Base-by-base conservation (phyloP, 129 eudicot species). In the Tanacetum coccineum region DNA sequence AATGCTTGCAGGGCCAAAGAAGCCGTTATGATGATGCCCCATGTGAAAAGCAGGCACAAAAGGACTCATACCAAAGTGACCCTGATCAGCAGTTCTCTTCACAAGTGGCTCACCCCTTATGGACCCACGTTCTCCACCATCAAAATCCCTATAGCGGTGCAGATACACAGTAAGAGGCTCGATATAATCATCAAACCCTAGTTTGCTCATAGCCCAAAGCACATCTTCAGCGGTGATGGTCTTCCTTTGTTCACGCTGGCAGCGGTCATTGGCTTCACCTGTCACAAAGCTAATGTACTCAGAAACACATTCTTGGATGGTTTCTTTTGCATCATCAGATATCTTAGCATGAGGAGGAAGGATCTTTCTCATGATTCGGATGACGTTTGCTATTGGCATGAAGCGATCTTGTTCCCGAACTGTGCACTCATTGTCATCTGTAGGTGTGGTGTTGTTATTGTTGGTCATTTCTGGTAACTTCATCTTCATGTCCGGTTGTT, bases 281-380 rank as follows among this genome's bases (percentile, higher is more conserved):
- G 99, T 93, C 19, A 93, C 80, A 77, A 93, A 93, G 81, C 99
- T 89, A n/a, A 93, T 93, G 85, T 69, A 87, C 83, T 93, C 99
- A 0, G 99, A 93, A 3, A 93, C 99, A 42, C 99, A 86, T 64
- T 93, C 99, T 58, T 93, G 99, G 74, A 89, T 81, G 1, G 95
- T 89, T 71, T 93, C 96, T 82, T 93, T 93, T 13, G 99, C 95
- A 46, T 89, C 95, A 44, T 93, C 99, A 0, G 99, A 86, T 28
- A 89, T 89, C 20, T 89, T 93, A 54, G 93, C 99, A 36, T 89
- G 95, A 1, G 99, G 81, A 0, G 97, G 97, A 13, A 89, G 83
- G 72, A 79, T 84, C 72, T 82, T 82, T 61, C 99, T 82, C 99
- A 93, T 93, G 80, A 93, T 87, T 19, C 97, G 47, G 57, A 93